These are phyloP conservation scores for Ceratorhiza oryzae-sativae DNA, from an alignment of 1,284 basidiomycete genomes.

Conservation along the genomic window DNA sequence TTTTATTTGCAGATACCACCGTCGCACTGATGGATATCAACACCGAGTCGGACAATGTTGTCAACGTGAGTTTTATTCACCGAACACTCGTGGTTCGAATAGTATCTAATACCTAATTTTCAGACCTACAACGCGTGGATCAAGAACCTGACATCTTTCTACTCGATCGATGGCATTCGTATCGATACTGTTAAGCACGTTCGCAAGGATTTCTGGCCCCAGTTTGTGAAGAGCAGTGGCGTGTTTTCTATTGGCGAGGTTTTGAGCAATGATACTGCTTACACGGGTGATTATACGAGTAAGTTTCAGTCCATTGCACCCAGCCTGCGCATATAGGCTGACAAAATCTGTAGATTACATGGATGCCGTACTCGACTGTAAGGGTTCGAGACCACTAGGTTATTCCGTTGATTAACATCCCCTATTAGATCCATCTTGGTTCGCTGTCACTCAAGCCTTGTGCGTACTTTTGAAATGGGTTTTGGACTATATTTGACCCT, in stretches of 20 bases:
- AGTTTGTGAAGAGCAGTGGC: slow-evolving; percentile 52
- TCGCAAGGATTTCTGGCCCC: slow-evolving; percentile 57
- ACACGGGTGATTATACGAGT: slow-evolving; percentile 46
- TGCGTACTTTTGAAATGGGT: neutral
- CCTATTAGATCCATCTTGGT: slow-evolving; percentile 21
- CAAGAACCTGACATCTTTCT: slow-evolving; percentile 51
- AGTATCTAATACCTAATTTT: neutral
- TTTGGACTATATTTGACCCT: neutral
- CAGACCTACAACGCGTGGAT: slow-evolving; percentile 54
- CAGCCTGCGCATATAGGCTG: too few species aligned
- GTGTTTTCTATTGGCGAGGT: slow-evolving; percentile 57
- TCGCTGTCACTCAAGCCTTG: slow-evolving; percentile 31
- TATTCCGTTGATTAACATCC: slow-evolving; percentile 47
- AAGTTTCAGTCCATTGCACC: slow-evolving; percentile 23
- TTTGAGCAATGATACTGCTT: slow-evolving; percentile 47
- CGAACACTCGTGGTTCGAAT: neutral
- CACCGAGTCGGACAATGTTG: slow-evolving; percentile 54
- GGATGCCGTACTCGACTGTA: slow-evolving; percentile 61
- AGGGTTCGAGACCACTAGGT: slow-evolving; percentile 46
- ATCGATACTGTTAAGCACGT: slow-evolving; percentile 59
- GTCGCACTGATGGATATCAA: slow-evolving; percentile 55
- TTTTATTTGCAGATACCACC: slow-evolving; percentile 52
- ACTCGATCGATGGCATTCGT: slow-evolving; percentile 53
- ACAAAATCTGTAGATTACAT: slow-evolving; percentile 57
- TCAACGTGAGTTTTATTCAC: slow-evolving; percentile 42